Evolutionary conservation across 2,329 filamentous ascomycete genomes (phyloP).

Genomic region (Catunica adiposa): DNA sequence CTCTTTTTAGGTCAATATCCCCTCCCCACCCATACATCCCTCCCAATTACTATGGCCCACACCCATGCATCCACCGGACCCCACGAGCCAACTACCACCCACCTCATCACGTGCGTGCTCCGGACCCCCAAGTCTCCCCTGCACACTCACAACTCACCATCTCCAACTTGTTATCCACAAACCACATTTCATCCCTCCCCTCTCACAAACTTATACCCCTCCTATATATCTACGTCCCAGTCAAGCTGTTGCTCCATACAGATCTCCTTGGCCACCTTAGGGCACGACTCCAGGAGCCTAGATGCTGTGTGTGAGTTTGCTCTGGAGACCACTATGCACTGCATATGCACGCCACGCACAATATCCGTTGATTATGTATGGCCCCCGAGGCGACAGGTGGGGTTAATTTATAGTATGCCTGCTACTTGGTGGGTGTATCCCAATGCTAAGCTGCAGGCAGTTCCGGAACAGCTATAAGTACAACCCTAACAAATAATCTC

Average conservation of each 20-base stretch:
- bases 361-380: neutral
- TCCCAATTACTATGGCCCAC: neutral
- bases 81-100: no score
- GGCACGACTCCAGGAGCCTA: no score
- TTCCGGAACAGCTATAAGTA: neutral
- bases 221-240: neutral
- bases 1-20: neutral
- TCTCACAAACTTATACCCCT: neutral
- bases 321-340: neutral
- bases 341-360: neutral
- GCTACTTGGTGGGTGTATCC: no score
- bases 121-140: neutral
- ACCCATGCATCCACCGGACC: neutral
- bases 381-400: neutral
- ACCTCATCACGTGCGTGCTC: neutral
- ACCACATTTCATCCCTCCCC: neutral
- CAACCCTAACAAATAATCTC: neutral
- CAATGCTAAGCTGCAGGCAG: no score
- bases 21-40: neutral
- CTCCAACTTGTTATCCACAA: neutral
- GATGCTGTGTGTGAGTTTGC: neutral
- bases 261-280: no score
- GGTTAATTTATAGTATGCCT: neutral
- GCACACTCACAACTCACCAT: neutral
- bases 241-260: neutral